Percentiles rank a stretch among this genome's conserved stretches.
These are phyloP conservation scores for Tuber brumale DNA, from an alignment of 495 filamentous ascomycete species.

Conservation along the genomic window DNA sequence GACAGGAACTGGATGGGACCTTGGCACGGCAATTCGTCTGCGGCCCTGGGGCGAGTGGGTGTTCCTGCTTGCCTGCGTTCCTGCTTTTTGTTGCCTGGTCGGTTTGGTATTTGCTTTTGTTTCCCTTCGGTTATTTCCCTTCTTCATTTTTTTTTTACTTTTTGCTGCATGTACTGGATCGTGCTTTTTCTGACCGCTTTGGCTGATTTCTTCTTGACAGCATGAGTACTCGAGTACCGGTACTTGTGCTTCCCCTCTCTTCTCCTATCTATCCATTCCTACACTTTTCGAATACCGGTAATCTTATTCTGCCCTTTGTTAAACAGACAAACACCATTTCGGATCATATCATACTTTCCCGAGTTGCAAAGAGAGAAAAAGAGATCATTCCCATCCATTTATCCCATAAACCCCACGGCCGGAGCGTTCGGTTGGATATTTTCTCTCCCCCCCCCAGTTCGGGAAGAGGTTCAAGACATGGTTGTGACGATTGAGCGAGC, in stretches of 20 bases:
- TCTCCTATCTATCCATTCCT: background rate
- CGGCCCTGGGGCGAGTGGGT: background rate
- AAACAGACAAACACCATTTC: background rate
- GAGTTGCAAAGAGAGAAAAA: background rate
- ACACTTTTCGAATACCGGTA: background rate
- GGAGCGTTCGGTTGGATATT: conserved; percentile 27
- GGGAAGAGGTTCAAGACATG: conserved; percentile 23
- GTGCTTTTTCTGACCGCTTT: background rate
- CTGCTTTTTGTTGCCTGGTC: background rate
- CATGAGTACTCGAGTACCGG: too few relatives aligned
- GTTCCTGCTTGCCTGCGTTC: background rate
- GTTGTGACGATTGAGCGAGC: conserved; percentile 26
- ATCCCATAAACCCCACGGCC: conserved; percentile 20
- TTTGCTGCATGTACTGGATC: background rate
- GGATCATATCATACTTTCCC: background rate
- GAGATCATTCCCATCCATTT: background rate
- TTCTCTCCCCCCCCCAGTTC: conserved; percentile 5
- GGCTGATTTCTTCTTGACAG: background rate
- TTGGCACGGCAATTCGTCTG: conserved; percentile 1
- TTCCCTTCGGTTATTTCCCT: background rate
- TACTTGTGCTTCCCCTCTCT: background rate
- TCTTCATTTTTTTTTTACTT: background rate
- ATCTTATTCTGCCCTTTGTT: background rate
- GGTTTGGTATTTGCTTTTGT: background rate
- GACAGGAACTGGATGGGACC: conserved; percentile 1